Evolutionary conservation across 305 asterid species (phyloP).

Genomic region (Salvia sclarea): DNA sequence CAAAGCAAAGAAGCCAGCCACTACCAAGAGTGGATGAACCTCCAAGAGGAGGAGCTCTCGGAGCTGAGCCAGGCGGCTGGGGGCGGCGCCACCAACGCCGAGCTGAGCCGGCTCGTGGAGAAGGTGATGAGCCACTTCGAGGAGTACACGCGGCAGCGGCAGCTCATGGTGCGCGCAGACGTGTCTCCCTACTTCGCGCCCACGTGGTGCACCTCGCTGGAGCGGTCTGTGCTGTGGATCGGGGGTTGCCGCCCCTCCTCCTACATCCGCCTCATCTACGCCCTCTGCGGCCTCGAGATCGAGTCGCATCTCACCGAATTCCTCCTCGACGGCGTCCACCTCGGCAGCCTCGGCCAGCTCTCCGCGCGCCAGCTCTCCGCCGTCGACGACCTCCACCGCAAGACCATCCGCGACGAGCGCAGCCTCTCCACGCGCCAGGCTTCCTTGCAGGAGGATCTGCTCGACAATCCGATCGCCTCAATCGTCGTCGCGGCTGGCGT

Average conservation of each 20-base stretch:
- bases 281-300: conserved; percentile 43
- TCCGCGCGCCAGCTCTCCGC: conserved; percentile 29
- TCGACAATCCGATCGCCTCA: conserved; percentile 40
- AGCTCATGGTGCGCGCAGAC: conserved; percentile 38
- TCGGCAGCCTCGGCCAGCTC: conserved; percentile 36
- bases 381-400: conserved; percentile 45
- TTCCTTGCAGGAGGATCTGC: conserved; percentile 41
- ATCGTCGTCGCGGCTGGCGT: conserved; percentile 27
- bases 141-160: conserved; percentile 32
- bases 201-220: conserved; percentile 56
- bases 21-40: conserved; percentile 44
- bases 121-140: conserved; percentile 39
- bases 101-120: conserved; percentile 27
- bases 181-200: conserved; percentile 50
- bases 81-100: conserved; percentile 20
- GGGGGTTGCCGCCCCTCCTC: conserved; percentile 68
- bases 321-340: conserved; percentile 33
- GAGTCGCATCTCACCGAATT: conserved; percentile 38
- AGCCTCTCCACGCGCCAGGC: conserved; percentile 37
- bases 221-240: conserved; percentile 58
- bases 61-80: conserved; percentile 40
- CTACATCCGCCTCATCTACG: conserved; percentile 49
- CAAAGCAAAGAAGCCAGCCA: conserved; percentile 34
- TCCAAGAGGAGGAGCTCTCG: conserved; percentile 44
- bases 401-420: conserved; percentile 40